Percentiles rank a stretch among this genome's conserved stretches.
phyloP scores from a whole-genome alignment of 306 rosid species.

The Vachellia collinsii region DNA sequence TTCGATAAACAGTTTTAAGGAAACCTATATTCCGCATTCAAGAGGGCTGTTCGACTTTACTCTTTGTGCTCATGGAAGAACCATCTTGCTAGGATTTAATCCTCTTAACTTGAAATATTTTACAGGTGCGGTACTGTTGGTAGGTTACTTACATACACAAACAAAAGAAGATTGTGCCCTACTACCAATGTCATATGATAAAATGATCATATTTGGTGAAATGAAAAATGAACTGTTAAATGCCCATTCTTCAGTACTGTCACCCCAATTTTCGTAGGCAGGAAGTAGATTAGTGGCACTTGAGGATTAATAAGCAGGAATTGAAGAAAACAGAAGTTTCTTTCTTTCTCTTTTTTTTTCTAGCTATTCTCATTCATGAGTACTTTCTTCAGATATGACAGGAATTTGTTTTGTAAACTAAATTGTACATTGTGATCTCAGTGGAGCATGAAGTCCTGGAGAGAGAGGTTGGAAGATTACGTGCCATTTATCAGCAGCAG shows the following conservation, averaged over 20 bases:
- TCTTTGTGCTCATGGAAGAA: constrained; percentile 4
- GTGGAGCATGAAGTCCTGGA: constrained; percentile 99
- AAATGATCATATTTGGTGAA: not conserved
- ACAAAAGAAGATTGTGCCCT: not conserved
- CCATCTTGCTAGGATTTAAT: constrained; percentile 15
- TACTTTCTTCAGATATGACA: constrained; percentile 26
- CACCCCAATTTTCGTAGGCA: not conserved
- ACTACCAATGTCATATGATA: constrained; percentile 3
- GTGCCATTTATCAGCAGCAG: constrained; percentile 69
- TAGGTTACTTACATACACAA: constrained; percentile 6
- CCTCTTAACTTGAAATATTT: not conserved
- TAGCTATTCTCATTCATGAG: constrained; percentile 19
- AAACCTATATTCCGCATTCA: not conserved
- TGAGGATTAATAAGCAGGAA: not conserved
- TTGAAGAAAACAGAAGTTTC: not conserved
- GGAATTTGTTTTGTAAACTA: constrained; percentile 42
- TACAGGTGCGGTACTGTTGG: constrained; percentile 17
- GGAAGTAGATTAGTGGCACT: not conserved
- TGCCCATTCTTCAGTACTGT: not conserved
- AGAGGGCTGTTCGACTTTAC: not conserved
- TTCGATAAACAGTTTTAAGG: not conserved
- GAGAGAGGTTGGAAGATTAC: constrained; percentile 94
- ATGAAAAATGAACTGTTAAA: not conserved
- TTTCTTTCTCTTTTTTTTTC: not conserved
- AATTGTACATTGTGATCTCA: constrained; percentile 45